A percentile compares a stretch with the other conserved stretches of the same genome.
phyloP scores from a whole-genome alignment of 257 asterid species.

The Solanum sejunctum region DNA sequence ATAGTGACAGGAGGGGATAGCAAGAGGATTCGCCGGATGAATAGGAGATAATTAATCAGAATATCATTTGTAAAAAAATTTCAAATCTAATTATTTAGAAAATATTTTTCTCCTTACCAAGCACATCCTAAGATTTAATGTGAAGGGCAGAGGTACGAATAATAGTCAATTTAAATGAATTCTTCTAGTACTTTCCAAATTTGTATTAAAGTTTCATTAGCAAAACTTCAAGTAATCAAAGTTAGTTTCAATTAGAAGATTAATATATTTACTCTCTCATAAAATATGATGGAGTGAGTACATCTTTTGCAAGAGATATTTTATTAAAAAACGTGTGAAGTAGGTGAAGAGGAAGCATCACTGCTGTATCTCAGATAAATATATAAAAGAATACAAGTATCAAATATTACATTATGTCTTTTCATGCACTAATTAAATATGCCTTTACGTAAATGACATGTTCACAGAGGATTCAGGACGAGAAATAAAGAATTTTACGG shows the following conservation, averaged over 20 bases:
- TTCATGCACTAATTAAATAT: not conserved
- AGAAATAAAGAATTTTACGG: no score
- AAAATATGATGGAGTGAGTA: not conserved
- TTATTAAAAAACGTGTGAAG: not conserved
- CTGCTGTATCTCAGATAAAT: not conserved
- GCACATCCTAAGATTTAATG: not conserved
- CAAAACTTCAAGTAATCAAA: not conserved
- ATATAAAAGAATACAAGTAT: not conserved
- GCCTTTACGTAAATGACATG: not conserved
- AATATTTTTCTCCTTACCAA: no score
- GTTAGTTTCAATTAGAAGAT: not conserved
- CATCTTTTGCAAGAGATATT: not conserved
- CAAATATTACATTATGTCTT: not conserved
- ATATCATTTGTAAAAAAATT: no score
- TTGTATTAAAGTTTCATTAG: not conserved
- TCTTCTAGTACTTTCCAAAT: not conserved
- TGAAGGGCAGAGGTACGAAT: not conserved
- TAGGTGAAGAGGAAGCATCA: not conserved
- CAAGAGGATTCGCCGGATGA: no score
- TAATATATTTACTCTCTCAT: not conserved
- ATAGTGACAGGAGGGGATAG: no score
- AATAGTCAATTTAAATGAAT: not conserved
- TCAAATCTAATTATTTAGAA: no score
- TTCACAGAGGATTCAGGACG: no score
- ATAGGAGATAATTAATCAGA: no score